Evolutionary conservation across 345 rosid species (phyloP), one percentile per base, ranked within the genome.

Genomic region (Limnanthes douglasii): DNA sequence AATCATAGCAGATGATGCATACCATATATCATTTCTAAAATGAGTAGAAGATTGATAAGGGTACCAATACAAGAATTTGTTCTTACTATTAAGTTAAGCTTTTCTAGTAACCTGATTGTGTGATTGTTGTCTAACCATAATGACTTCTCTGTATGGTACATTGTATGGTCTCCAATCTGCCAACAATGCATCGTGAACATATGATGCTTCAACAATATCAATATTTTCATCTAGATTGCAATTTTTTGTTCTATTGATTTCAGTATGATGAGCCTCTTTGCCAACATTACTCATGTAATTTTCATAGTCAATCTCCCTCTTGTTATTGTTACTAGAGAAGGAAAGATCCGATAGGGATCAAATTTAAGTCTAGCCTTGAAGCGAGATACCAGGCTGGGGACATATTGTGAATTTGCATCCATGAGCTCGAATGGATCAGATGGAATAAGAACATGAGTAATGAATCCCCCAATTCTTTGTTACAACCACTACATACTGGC

Each of bases 151-250:
- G 11, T 45, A 20, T 24, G 28, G 24, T 28, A 46, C 31, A 39
- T 26, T 31, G 37, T 60, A 79, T 7, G 76, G 92, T 56, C 76
- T 66, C 95, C 82, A 83, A 37, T 70, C 90, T 9, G 95, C 75
- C 48, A 84, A 65, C 61, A 88, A 88, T 47, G 61, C 95, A 52
- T 83, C 84, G 49, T 84, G 95, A 38, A 90, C 78, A 50, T 70
- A 74, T 19, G 92, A 56, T 53, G 68, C 86, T 29, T 58, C 77
- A 18, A 60, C 61, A 59, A 56, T 57, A 41, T 72, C 86, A 10
- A 48, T 36, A 50, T 54, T 48, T 45, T 65, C 85, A 45, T 67
- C 88, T 43, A 68, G 75, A 40, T 68, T 63, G 37, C 38, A 62
- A 45, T 61, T 73, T 34, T 58, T 76, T 41, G 56, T 66, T 22